phyloP scores from a whole-genome alignment of 306 rosid genomes.

The Gynostemma pentaphyllum region DNA sequence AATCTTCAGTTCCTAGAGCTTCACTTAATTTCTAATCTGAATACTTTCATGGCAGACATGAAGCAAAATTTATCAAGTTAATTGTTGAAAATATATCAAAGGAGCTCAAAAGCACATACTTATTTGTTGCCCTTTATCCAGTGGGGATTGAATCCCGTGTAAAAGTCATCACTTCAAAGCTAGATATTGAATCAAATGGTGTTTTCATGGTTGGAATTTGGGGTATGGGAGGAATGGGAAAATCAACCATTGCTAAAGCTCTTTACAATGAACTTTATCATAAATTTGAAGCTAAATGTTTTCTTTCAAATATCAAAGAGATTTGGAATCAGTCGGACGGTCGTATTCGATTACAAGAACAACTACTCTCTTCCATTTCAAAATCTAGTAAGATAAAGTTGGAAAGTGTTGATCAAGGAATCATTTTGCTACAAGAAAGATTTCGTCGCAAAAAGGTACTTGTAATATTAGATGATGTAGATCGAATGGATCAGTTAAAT shows the following conservation, averaged over 20 bases:
- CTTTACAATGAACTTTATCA: slow-evolving; percentile 7
- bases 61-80: not conserved
- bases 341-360: slow-evolving; percentile 7
- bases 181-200: not conserved
- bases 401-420: not conserved
- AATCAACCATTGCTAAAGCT: slow-evolving; percentile 19
- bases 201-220: slow-evolving; percentile 3
- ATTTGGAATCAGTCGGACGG: not conserved
- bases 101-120: not conserved
- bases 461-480: slow-evolving; percentile 10
- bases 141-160: slow-evolving; percentile 2
- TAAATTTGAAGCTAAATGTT: not conserved
- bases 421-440: not conserved
- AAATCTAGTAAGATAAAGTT: not conserved
- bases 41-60: slow-evolving; percentile 5
- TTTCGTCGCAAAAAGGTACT: slow-evolving; percentile 1
- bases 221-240: slow-evolving; percentile 24
- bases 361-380: slow-evolving; percentile 10
- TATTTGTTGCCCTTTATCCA: slow-evolving; percentile 8
- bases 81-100: slow-evolving; percentile 1
- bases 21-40: not conserved
- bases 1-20: no score
- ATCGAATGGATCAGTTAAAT: not conserved
- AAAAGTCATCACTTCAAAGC: not conserved
- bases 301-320: slow-evolving; percentile 7